phyloP scores from a whole-genome alignment of 441 rosid genomes.

The Hura crepitans region DNA sequence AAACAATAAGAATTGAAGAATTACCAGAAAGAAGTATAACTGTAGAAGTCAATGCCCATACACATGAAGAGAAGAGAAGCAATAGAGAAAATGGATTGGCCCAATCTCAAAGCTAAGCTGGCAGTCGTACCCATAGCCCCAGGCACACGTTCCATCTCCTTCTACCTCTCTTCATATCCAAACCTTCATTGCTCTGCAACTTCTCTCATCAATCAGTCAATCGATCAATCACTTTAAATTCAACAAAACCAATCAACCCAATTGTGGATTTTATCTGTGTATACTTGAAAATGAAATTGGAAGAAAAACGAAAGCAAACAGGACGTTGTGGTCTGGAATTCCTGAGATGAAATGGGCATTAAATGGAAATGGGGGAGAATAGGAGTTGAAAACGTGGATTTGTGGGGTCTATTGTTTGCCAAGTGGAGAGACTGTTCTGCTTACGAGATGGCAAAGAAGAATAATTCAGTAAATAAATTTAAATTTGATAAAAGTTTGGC shows the following conservation, averaged over 20 bases:
- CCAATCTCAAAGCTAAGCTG: slow-evolving; percentile 61
- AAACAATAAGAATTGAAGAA: no score
- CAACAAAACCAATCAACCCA: not conserved
- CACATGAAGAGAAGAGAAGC: slow-evolving; percentile 67
- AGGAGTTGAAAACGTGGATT: not conserved
- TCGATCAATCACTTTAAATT: not conserved
- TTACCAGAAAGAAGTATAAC: slow-evolving; percentile 68
- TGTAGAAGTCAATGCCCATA: slow-evolving; percentile 50
- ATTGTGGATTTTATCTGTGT: not conserved
- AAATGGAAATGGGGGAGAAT: not conserved
- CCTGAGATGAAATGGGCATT: not conserved
- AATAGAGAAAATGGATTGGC: slow-evolving; percentile 50
- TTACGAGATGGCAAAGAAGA: not conserved
- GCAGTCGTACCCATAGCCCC: slow-evolving; percentile 60
- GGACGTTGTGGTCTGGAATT: not conserved
- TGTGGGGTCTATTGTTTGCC: not conserved
- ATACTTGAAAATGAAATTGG: no score
- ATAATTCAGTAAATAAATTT: not conserved
- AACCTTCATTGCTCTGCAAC: slow-evolving; percentile 15
- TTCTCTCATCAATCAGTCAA: not conserved
- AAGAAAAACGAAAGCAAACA: not conserved
- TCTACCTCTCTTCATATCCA: slow-evolving; percentile 21
- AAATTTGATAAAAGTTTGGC: no score
- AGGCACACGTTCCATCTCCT: slow-evolving; percentile 42
- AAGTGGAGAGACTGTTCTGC: slow-evolving; percentile 7